These are phyloP conservation scores for Phytophthora ramorum DNA, from an alignment of 352 stramenopile species.

Conservation along the genomic window DNA sequence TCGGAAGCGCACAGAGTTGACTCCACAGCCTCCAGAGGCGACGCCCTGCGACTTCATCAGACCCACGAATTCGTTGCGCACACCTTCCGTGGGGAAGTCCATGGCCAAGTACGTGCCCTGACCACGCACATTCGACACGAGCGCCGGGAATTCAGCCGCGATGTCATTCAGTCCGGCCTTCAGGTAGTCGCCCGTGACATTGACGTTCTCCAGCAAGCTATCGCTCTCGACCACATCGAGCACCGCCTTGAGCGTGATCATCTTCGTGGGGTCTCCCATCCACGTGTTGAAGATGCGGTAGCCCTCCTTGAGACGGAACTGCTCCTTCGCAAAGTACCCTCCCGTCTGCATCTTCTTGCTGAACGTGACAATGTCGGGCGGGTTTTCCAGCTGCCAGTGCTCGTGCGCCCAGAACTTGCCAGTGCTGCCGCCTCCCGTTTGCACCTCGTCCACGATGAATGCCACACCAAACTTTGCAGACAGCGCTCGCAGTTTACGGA, in stretches of 20 bases:
- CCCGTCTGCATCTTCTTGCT: slow-evolving; percentile 89
- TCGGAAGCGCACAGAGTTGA: slow-evolving; percentile 77
- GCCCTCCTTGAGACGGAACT: slow-evolving; percentile 71
- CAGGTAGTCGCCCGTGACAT: slow-evolving; percentile 73
- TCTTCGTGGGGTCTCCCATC: slow-evolving; percentile 89
- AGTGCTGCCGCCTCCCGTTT: slow-evolving; percentile 83
- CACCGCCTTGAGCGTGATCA: slow-evolving; percentile 82
- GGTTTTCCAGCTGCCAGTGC: slow-evolving; percentile 79
- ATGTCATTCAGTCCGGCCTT: slow-evolving; percentile 60
- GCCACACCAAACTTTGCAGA: slow-evolving; percentile 65
- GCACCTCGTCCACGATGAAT: slow-evolving; percentile 89
- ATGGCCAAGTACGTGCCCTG: slow-evolving; percentile 85
- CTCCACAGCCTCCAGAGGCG: slow-evolving; percentile 70
- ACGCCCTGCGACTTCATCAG: slow-evolving; percentile 70
- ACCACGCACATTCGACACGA: slow-evolving; percentile 79
- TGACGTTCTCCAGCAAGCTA: slow-evolving; percentile 74
- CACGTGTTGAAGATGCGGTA: slow-evolving; percentile 92
- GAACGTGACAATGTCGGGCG: slow-evolving; percentile 85
- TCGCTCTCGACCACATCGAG: slow-evolving; percentile 70
- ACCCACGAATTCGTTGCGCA: slow-evolving; percentile 70
- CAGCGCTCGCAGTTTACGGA: slow-evolving; percentile 63
- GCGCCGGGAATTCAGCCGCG: slow-evolving; percentile 51
- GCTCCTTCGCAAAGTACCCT: slow-evolving; percentile 81
- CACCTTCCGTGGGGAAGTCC: slow-evolving; percentile 66
- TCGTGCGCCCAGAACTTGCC: slow-evolving; percentile 89